Conservation (phyloP, 129 eudicot species). For the Tagetes erecta region DNA sequence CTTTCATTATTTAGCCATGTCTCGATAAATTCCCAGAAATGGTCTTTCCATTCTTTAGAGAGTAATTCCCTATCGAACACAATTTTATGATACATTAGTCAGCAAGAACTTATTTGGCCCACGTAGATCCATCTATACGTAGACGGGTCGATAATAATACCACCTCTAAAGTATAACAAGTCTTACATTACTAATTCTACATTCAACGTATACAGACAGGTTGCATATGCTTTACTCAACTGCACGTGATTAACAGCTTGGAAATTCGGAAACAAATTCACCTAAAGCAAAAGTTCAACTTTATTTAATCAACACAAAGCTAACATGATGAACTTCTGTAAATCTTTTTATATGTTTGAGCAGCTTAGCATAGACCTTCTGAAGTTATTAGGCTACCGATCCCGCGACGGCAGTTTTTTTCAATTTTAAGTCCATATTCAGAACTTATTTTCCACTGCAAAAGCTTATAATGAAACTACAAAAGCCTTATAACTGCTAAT, state of each 20-base stretch:
- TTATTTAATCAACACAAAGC: neutral
- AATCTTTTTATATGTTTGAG: neutral
- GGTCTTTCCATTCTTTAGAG: constrained; percentile 85
- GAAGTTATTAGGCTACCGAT: neutral
- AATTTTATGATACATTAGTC: constrained; percentile 8
- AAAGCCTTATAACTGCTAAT: neutral
- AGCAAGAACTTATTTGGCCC: neutral
- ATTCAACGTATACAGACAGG: neutral
- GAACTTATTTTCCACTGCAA: neutral
- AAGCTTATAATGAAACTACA: neutral
- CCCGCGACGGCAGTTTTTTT: neutral
- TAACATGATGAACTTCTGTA: neutral
- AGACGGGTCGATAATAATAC: neutral
- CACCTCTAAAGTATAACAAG: neutral
- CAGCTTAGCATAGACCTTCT: neutral
- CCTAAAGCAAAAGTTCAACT: neutral
- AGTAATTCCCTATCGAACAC: constrained; percentile 66
- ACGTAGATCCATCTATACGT: neutral
- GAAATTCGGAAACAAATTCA: neutral
- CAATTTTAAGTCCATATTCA: neutral
- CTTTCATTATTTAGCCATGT: constrained; percentile 53
- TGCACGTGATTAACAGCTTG: neutral
- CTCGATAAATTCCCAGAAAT: constrained; percentile 81
- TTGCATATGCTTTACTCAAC: too few species aligned
- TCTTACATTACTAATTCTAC: neutral